Evolutionary conservation across 2,329 filamentous ascomycete genomes (phyloP), one percentile per base, ranked within the genome.

Genomic region (Alternaria gaisen): DNA sequence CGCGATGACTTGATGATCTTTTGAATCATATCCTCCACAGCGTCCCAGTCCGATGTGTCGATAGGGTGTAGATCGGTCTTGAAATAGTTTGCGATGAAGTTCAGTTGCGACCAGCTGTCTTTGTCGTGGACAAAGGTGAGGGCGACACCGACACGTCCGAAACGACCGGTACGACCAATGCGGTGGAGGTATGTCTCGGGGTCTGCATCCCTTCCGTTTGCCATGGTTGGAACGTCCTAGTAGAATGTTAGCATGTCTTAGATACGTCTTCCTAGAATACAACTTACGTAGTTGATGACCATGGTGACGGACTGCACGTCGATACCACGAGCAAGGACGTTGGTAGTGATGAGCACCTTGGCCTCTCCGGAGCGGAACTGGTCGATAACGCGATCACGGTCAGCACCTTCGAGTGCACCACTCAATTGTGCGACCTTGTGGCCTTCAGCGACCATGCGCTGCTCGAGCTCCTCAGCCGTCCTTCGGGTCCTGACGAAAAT

Each of bases 291-390:
- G 84, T 99, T 99, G 84, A 99, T 93, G 55, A 99, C 95, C 90
- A 99, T 95, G 10, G 93, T 97, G 14, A 99, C 95, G 28, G 89
- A 90, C 82, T 96, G 80, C 77, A 98, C 83, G 75, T 99, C 95
- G 72, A 99, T 98, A 77, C 95, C 95, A 75, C 95, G 93, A 9
- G 95, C 92, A 60, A 99, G 87, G 38, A 99, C 94, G 75, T 99
- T 99, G 70, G 95, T 99, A 1, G 95, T 96, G 75, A 99, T 97
- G 64, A 99, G 89, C 9, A 99, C 95, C 83, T 99, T 99, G 73
- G 93, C 93, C 60, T 90, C 86, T 40, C 94, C 94, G 44, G 83
- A 87, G 60, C 95, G 90, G 87, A 99, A 99, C 58, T 91, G 87
- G 73, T 94, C 88, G 63, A 99, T 90, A 63, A 98, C 87, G 1